Base-by-base conservation (phyloP, 805 yeast genomes). In the Nakazawaea anatomiae region DNA sequence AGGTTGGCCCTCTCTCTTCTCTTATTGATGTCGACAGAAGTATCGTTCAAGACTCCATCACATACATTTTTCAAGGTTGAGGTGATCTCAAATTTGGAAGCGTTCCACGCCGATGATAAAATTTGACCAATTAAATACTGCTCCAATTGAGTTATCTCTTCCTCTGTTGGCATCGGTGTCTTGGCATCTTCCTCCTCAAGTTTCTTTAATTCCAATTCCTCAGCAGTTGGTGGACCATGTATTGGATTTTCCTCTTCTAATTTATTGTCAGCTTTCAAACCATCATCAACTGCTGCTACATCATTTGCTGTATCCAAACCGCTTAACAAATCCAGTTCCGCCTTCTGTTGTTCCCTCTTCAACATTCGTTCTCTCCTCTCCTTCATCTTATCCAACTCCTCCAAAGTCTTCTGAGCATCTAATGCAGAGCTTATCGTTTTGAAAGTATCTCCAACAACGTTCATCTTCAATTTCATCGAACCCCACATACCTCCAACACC, bases 41-140 rank as follows among this genome's bases (percentile, higher is more conserved):
- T 82, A 62, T 92, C 97, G 54, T 79, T 71, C 43, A 91, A 72
- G 5, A 91, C 87, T 53, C 74, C 76, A 57, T 88, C 94, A 65
- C 94, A 88, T 8, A 90, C 90, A 34, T 85, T 91, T 46, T 94
- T 80, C 48, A 87, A 63, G n/a, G 87, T 83, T 31, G 85, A 75
- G 53, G 85, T 84, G 49, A 91, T 83, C 70, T 94, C 99, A 67
- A 82, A 85, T 58, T 87, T 83, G 25, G 96, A 89, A 39, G 96
- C 88, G 27, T 88, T 87, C 99, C 99, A 94, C 18, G 96, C 95
- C 1, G 96, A 90, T 6, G 94, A 92, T 47, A 94, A 75, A 27
- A 94, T 79, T 65, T 92, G 94, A 28, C 99, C 98, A 50, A 89
- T 83, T 55, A 92, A 77, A 51, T 80, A 71, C 47, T 89, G 78